Base-by-base conservation (phyloP, 163 green algal species). In the Scenedesmus sp. region DNA sequence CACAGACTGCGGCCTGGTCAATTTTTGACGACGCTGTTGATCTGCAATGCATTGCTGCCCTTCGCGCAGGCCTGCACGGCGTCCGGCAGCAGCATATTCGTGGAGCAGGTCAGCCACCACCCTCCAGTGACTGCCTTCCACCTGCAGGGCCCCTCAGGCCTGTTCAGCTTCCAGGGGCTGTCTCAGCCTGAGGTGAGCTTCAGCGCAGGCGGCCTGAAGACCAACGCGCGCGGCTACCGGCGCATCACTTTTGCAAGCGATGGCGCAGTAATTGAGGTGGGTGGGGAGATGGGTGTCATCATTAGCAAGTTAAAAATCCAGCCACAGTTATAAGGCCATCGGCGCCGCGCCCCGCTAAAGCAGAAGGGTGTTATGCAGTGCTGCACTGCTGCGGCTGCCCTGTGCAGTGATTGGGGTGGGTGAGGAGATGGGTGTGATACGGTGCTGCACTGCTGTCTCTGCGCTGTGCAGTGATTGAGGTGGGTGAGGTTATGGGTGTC, bases 41-140 rank as follows among this genome's bases (percentile, higher is more conserved):
- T 76, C 66, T 3, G 66, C 66, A 76, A n/a, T 76, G 16, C 66
- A 76, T n/a, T 82, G 73, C 73, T 82, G 16, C 20, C 81, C 57
- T 52, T 46, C 54, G 5, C 34, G 13, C 82, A 87, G 82, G 82
- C 82, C 57, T 13, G 56, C 23, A 26, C 55, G n/a, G 20, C 20
- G 5, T 87, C 82, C 56, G 82, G 95, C 82, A 94, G 74, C n/a
- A 62, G 20, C 59, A 94, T 97, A 6, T 96, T 89, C 73, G 77
- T 97, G 56, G 96, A 97, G 93, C 96, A 97, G 89, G 94, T 97
- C 88, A 94, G 82, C 34, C 96, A 97, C 91, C 96, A 97, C 90
- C 96, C 96, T 2, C 96, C 96, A 26, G 89, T 97, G 16, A 95
- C 92, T 20, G 95, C 95, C 5, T 97, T 97, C 84, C 88, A 97